Percentiles rank a stretch among this genome's conserved stretches.
Evolutionary conservation across 495 filamentous ascomycete species (phyloP).

Genomic region (Penicillium dipodomyicola): DNA sequence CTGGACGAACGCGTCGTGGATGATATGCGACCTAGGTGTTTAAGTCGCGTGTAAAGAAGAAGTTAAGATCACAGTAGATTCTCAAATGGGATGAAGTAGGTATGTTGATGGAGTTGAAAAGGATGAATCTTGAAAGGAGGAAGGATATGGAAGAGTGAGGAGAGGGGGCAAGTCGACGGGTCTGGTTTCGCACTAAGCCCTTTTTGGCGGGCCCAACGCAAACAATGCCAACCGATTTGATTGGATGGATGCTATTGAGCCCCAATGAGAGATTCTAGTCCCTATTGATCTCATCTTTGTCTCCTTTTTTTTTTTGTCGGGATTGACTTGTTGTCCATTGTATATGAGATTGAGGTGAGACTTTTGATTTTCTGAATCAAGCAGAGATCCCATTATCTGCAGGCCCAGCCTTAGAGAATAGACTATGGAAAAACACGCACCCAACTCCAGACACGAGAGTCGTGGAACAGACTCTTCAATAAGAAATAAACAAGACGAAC

Average conservation of each 20-base stretch:
- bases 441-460: slow-evolving; percentile 17
- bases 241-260: background rate
- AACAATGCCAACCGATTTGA: background rate
- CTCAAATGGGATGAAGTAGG: background rate
- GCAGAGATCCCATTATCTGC: slow-evolving; percentile 15
- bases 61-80: background rate
- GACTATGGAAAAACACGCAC: slow-evolving; percentile 14
- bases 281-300: background rate
- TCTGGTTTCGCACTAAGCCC: slow-evolving; percentile 7
- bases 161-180: slow-evolving; percentile 10
- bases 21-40: slow-evolving; percentile 16
- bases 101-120: background rate
- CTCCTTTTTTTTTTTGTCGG: background rate
- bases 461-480: background rate
- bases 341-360: background rate
- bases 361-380: background rate
- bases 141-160: slow-evolving; percentile 16
- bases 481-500: background rate
- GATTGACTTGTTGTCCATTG: background rate
- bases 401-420: slow-evolving; percentile 23
- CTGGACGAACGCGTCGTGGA: slow-evolving; percentile 14
- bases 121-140: slow-evolving; percentile 7
- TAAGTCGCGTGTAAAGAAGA: slow-evolving; percentile 15
- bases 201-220: background rate
- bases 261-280: background rate